A percentile compares a stretch with the other conserved stretches of the same genome.
Conservation (phyloP, 1,139 yeast species). For the Ogataea hybrid region DNA sequence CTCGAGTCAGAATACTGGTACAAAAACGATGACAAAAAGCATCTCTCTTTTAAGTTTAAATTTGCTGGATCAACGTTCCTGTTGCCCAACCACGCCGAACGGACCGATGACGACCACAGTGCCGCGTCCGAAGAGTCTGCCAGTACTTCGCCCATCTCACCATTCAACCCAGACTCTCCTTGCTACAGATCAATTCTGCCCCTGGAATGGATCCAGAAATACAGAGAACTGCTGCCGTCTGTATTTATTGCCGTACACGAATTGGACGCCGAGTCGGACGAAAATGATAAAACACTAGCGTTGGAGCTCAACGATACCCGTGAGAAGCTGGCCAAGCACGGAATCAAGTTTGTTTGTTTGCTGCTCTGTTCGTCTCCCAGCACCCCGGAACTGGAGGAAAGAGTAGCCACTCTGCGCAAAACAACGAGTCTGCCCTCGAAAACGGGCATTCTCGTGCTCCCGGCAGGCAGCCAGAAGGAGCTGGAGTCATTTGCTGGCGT, state of each 20-base stretch:
- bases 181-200: constrained; percentile 43
- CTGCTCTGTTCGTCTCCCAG: constrained; percentile 32
- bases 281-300: constrained; percentile 34
- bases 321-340: constrained; percentile 32
- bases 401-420: constrained; percentile 39
- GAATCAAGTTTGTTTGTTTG: constrained; percentile 32
- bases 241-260: constrained; percentile 43
- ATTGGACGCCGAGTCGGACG: constrained; percentile 28
- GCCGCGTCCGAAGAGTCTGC: neutral
- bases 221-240: constrained; percentile 41
- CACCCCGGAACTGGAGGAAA: constrained; percentile 35
- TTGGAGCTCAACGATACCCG: constrained; percentile 37
- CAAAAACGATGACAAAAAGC: constrained; percentile 23
- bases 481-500: constrained; percentile 38
- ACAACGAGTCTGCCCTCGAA: constrained; percentile 41
- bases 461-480: constrained; percentile 40
- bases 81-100: constrained; percentile 19
- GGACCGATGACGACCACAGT: neutral
- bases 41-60: constrained; percentile 27
- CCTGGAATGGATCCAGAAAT: constrained; percentile 49
- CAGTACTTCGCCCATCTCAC: constrained; percentile 35
- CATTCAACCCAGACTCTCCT: constrained; percentile 37
- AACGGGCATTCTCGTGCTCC: constrained; percentile 42
- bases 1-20: constrained; percentile 33
- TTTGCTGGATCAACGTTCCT: constrained; percentile 28